phyloP scores from a whole-genome alignment of 495 filamentous ascomycete species.

The Hyaloscypha bicolor region DNA sequence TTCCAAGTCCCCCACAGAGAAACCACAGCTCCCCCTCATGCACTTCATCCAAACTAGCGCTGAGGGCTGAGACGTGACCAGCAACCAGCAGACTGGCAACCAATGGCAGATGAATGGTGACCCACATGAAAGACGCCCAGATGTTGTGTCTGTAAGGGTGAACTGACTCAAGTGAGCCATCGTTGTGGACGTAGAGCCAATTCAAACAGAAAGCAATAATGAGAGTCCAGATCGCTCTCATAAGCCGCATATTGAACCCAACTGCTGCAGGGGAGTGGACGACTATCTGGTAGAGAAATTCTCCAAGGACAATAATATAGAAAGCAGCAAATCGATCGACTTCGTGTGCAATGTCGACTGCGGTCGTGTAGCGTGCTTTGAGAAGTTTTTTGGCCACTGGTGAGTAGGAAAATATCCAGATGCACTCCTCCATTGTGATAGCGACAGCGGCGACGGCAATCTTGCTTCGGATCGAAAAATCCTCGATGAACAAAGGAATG shows the following conservation, averaged over 20 bases:
- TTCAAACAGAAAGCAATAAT: conserved; percentile 51
- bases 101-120: conserved; percentile 44
- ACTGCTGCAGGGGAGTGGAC: conserved; percentile 42
- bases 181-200: conserved; percentile 45
- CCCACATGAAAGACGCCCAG: conserved; percentile 39
- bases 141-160: conserved; percentile 43
- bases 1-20: conserved; percentile 16
- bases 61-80: conserved; percentile 42
- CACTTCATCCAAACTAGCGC: conserved; percentile 6
- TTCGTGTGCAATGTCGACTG: conserved; percentile 49
- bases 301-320: conserved; percentile 52
- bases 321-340: conserved; percentile 51
- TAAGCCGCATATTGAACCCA: conserved; percentile 38
- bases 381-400: conserved; percentile 41
- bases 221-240: conserved; percentile 45
- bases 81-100: conserved; percentile 42
- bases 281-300: conserved; percentile 49
- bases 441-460: conserved; percentile 44
- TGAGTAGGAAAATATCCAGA: conserved; percentile 41
- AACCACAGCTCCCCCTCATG: conserved; percentile 12
- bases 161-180: conserved; percentile 35
- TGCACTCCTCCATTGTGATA: conserved; percentile 37
- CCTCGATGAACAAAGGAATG: conserved; percentile 43
- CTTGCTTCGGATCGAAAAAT: conserved; percentile 40
- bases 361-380: conserved; percentile 40